Evolutionary conservation across 164 flowering plant species (phyloP), one percentile per base, ranked within the genome.

Genomic region (Chimonanthus salicifolius): DNA sequence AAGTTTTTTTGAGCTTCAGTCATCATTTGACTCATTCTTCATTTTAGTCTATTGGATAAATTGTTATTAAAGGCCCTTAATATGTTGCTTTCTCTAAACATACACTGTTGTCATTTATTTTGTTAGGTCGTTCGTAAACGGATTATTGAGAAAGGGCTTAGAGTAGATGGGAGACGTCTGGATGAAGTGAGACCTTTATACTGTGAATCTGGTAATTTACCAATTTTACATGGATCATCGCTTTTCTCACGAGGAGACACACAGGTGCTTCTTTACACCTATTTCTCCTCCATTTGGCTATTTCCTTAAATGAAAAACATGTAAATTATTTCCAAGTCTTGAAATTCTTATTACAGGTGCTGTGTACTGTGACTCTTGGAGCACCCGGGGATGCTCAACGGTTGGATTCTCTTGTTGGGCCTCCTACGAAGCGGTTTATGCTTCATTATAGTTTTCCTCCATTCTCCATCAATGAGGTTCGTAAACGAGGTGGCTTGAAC

Each of bases 391-490:
- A 95, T 81, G 98, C 99, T 79, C 99, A 95, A 79, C 85, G 83
- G 20, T 80, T 95, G 82, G 94, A 87, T 5, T 93, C 99, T 71
- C 49, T 95, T 47, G 97, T 95, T 76, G 97, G 98, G 49, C 94
- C 97, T 5, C 81, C 99, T 47, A 84, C 79, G 43, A 95, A 95
- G 82, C 92, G 94, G 67, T 95, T 95, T 85, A 95, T 95, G 99
- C 99, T 95, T 82, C 99, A 95, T 75, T 95, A 95, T 74, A 90
- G 89, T 82, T 95, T 95, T 77, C 99, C 99, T 43, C 98, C 99
- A 71, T 95, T 83, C 77, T 92, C 89, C 33, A 95, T 88, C 62
- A 93, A 95, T 88, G 99, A 95, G 87, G 94, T 95, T 74, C 98
- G 94, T 43, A 93, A 93, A 87, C 83, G 90, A 80, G 85, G 73